A percentile compares a stretch with the other conserved stretches of the same genome.
Conservation (phyloP, 495 filamentous ascomycete species). For the Haplographium delicatum region DNA sequence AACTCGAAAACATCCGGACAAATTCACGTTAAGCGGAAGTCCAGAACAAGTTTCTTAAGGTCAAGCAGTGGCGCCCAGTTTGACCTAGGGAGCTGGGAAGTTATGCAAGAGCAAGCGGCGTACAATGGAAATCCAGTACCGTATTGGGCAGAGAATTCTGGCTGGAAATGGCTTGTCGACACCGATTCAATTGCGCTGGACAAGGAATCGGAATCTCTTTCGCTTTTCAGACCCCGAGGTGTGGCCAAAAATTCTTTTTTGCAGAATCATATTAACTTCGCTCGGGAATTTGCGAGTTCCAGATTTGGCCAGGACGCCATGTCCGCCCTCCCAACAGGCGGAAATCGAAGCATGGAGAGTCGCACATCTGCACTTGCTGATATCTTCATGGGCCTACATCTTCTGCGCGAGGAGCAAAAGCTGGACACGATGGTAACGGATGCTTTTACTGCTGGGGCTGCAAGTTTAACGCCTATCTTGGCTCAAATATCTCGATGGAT, state of each 20-base stretch:
- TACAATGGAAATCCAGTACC: constrained; percentile 23
- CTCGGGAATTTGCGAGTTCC: constrained; percentile 49
- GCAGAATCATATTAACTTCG: constrained; percentile 18
- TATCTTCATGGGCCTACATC: constrained; percentile 72
- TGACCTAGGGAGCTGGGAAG: constrained; percentile 55
- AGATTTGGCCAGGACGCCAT: constrained; percentile 43
- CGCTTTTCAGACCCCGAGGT: constrained; percentile 12
- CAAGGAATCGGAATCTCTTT: constrained; percentile 9
- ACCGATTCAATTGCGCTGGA: constrained; percentile 29
- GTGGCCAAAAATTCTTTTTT: constrained; percentile 33
- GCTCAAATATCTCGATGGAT: constrained; percentile 81
- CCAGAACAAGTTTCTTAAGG: constrained; percentile 42
- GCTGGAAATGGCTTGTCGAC: constrained; percentile 72
- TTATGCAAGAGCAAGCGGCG: constrained; percentile 53
- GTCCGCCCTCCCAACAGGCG: constrained; percentile 59
- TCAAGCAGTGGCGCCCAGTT: constrained; percentile 52
- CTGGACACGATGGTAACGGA: constrained; percentile 62
- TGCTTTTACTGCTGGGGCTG: constrained; percentile 42
- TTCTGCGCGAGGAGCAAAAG: constrained; percentile 84
- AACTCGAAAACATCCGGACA: constrained; percentile 18
- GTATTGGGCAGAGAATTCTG: constrained; percentile 59
- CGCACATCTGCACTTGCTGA: constrained; percentile 58
- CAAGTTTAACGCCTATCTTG: constrained; percentile 62
- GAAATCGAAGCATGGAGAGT: constrained; percentile 43
- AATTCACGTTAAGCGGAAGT: constrained; percentile 17